A percentile compares a stretch with the other conserved stretches of the same genome.
Conservation (phyloP, 2,329 filamentous ascomycete species). For the Geoglossum cookeanum region DNA sequence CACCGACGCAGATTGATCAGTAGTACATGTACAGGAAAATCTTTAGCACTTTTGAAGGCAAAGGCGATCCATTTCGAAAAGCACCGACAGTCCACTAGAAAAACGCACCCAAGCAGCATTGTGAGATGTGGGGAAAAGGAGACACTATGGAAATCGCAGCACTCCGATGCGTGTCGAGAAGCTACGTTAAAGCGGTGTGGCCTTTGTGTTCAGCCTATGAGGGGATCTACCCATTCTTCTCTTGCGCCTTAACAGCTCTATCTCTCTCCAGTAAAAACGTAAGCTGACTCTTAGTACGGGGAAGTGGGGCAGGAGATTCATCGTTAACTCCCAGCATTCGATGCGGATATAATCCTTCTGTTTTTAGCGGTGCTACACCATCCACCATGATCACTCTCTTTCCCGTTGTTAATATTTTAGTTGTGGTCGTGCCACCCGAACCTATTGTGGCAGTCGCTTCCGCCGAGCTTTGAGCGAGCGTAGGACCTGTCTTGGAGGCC, state of each 20-base stretch:
- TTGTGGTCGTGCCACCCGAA: neutral
- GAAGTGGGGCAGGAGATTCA: neutral
- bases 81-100: neutral
- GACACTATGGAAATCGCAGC: neutral
- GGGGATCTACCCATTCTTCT: neutral
- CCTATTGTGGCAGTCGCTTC: conserved; percentile 1
- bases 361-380: conserved; percentile 1
- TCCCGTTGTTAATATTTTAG: neutral
- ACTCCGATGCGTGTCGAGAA: neutral
- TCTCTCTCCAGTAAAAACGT: conserved; percentile 4
- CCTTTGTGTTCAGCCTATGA: neutral
- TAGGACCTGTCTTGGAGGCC: neutral
- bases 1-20: neutral
- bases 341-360: neutral
- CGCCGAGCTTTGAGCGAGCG: neutral
- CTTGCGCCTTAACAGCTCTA: neutral
- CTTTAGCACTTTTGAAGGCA: neutral
- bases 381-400: conserved; percentile 2
- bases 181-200: neutral
- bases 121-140: neutral
- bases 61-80: neutral
- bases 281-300: conserved; percentile 4
- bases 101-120: neutral
- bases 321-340: neutral
- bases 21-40: neutral